These are phyloP conservation scores for Flaveria floridana DNA, from an alignment of 140 eudicot species.

Conservation along the genomic window DNA sequence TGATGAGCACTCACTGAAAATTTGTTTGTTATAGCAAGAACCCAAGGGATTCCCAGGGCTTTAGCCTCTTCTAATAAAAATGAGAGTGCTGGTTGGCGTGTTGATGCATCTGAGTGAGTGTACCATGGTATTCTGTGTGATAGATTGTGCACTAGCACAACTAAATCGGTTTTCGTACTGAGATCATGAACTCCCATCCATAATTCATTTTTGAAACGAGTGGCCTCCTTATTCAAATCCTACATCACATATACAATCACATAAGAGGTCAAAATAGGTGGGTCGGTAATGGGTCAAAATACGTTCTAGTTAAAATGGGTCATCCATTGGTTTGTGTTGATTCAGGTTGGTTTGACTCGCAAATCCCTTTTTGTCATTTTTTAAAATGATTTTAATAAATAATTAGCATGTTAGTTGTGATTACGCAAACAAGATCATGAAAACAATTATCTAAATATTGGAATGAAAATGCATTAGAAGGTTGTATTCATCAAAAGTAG, in stretches of 20 bases:
- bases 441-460: background rate
- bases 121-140: slow-evolving; percentile 82
- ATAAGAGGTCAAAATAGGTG: background rate
- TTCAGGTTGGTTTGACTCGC: background rate
- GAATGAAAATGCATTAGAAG: background rate
- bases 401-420: background rate
- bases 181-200: slow-evolving; percentile 95
- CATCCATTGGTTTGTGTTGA: background rate
- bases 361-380: background rate
- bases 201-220: slow-evolving; percentile 71
- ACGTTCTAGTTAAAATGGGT: background rate
- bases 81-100: slow-evolving; percentile 72
- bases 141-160: slow-evolving; percentile 85
- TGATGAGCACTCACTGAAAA: slow-evolving; percentile 92
- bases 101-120: slow-evolving; percentile 46
- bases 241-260: slow-evolving; percentile 31
- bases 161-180: slow-evolving; percentile 70
- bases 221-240: slow-evolving; percentile 75
- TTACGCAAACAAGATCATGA: background rate
- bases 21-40: slow-evolving; percentile 90
- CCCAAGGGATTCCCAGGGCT: slow-evolving; percentile 92
- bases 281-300: background rate
- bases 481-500: too few species aligned
- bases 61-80: slow-evolving; percentile 81
- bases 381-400: background rate